Evolutionary conservation across 2,329 filamentous ascomycete genomes (phyloP).

Genomic region (Sarocladiaceae sp.): DNA sequence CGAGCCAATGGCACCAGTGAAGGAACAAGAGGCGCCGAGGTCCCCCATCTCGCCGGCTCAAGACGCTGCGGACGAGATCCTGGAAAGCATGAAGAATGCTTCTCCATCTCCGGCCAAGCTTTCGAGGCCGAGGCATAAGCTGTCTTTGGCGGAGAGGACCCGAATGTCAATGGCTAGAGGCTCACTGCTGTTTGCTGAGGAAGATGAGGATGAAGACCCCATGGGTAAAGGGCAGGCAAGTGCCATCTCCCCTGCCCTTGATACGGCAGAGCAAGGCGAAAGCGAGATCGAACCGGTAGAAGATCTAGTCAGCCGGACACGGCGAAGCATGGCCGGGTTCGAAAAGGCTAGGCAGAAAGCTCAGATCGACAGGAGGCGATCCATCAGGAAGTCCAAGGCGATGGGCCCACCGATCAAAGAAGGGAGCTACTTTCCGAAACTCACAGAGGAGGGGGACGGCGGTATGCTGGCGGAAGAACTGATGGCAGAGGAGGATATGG

Average conservation of each 20-base stretch:
- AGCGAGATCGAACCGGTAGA: slow-evolving; percentile 27
- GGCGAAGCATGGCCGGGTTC: slow-evolving; percentile 56
- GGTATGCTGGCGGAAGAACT: slow-evolving; percentile 59
- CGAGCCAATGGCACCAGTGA: no score
- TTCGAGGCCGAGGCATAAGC: slow-evolving; percentile 41
- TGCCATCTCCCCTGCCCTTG: no score
- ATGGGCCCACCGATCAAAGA: slow-evolving; percentile 29
- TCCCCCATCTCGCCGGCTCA: slow-evolving; percentile 40
- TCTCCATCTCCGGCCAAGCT: slow-evolving; percentile 53
- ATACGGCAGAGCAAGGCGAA: slow-evolving; percentile 14
- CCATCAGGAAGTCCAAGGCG: slow-evolving; percentile 38
- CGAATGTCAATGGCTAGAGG: slow-evolving; percentile 70
- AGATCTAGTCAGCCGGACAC: slow-evolving; percentile 51
- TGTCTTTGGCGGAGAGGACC: slow-evolving; percentile 71
- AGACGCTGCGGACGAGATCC: slow-evolving; percentile 48
- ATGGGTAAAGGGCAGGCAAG: no score
- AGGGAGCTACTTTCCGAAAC: slow-evolving; percentile 38
- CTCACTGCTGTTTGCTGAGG: slow-evolving; percentile 30
- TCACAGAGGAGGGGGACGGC: slow-evolving; percentile 38
- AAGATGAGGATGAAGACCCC: slow-evolving; percentile 22
- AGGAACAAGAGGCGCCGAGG: no score
- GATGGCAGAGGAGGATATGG: slow-evolving; percentile 67
- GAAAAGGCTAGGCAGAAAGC: slow-evolving; percentile 56
- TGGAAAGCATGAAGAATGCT: slow-evolving; percentile 46
- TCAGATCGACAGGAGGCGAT: slow-evolving; percentile 49